Evolutionary conservation across 1,139 yeast species (phyloP).

Genomic region (Saccharomyces hybrid): DNA sequence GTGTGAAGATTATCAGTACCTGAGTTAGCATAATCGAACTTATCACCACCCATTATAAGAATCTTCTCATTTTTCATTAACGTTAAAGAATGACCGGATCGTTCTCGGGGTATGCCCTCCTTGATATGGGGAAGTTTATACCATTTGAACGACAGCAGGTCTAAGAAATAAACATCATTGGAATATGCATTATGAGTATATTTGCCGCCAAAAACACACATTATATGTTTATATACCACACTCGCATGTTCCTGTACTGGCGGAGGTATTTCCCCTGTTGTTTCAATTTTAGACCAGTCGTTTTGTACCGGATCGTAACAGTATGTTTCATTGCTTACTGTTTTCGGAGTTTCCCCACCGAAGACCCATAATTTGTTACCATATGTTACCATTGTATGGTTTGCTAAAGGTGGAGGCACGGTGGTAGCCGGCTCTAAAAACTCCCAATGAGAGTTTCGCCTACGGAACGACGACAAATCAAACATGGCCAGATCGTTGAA

Average conservation of each 20-base stretch:
- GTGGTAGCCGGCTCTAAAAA: constrained; percentile 44
- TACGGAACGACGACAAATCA: constrained; percentile 82
- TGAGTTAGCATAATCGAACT: constrained; percentile 4
- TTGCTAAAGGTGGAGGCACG: constrained; percentile 85
- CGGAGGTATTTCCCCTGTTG: constrained; percentile 62
- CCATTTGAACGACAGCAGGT: constrained; percentile 64
- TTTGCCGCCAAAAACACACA: constrained; percentile 85
- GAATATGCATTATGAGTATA: constrained; percentile 62
- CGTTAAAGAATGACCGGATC: constrained; percentile 89
- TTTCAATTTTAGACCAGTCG: constrained; percentile 48
- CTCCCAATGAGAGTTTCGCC: constrained; percentile 81
- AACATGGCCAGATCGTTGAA: constrained; percentile 81
- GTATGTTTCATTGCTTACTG: constrained; percentile 71
- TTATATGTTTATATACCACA: constrained; percentile 62
- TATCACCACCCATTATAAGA: constrained; percentile 70
- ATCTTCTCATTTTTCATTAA: constrained; percentile 54
- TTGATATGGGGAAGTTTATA: constrained; percentile 47
- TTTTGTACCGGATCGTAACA: constrained; percentile 63
- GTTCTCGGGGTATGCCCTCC: constrained; percentile 54
- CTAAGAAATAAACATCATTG: constrained; percentile 59
- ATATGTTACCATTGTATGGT: constrained; percentile 81
- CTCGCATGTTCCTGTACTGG: constrained; percentile 89
- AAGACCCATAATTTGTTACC: constrained; percentile 78
- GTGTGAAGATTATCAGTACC: neutral
- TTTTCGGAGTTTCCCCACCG: constrained; percentile 74